A percentile compares a stretch with the other conserved stretches of the same genome.
These are phyloP conservation scores for Pyricularia sp. DNA, from an alignment of 2,329 filamentous ascomycete species.

Conservation along the genomic window DNA sequence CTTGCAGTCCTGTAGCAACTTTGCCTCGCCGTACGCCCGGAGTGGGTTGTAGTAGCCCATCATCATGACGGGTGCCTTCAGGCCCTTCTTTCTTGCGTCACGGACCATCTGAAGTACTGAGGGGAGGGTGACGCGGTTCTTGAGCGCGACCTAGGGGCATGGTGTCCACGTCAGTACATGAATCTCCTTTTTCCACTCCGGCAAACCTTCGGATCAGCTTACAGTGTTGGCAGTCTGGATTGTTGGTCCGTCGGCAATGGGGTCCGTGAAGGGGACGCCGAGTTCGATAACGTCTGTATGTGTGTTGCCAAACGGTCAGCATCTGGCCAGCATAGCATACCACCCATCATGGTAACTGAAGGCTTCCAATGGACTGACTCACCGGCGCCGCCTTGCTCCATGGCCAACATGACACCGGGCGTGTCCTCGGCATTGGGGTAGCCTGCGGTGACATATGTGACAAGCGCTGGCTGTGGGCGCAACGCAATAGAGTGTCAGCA, in stretches of 20 bases:
- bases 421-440: constrained; percentile 79
- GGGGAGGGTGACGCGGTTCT: constrained; percentile 79
- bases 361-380: constrained; percentile 24
- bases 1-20: constrained; percentile 74
- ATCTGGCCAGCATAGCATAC: neutral
- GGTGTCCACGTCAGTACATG: neutral
- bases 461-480: constrained; percentile 59
- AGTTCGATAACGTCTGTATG: constrained; percentile 81
- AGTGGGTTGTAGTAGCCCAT: constrained; percentile 99
- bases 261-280: constrained; percentile 93
- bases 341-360: neutral
- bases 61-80: constrained; percentile 75
- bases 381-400: constrained; percentile 92
- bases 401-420: constrained; percentile 71
- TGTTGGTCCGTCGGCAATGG: constrained; percentile 93
- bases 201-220: constrained; percentile 23
- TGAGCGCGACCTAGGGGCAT: constrained; percentile 51
- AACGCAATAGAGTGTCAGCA: neutral
- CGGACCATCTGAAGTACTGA: constrained; percentile 76
- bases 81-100: constrained; percentile 65
- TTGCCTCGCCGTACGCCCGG: constrained; percentile 87
- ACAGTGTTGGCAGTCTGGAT: constrained; percentile 92
- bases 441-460: constrained; percentile 94
- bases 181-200: neutral
- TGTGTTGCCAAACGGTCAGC: neutral